Base-by-base conservation (phyloP, 352 stramenopile species). In the Globisporangium takayamanum region DNA sequence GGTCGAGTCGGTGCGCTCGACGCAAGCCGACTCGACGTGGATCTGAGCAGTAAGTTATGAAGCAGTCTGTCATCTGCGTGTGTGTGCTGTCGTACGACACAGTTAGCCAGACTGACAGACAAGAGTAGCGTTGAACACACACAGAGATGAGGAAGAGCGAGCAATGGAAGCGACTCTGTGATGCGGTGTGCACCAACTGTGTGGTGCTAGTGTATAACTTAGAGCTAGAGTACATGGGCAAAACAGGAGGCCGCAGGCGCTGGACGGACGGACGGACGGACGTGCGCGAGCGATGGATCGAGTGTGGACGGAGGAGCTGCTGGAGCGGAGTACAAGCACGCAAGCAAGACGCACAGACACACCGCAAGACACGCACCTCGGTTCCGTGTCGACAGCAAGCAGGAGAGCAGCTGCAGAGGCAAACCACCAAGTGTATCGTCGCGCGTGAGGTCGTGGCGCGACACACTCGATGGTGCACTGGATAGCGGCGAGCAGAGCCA, bases 1-100 rank as follows among this genome's bases (percentile, higher is more conserved):
- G n/a, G 67, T 89, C 28, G 79, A 88, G 52, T 63, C 69, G 0
- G 65, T 63, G 51, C 55, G 53, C 1, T 15, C 33, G 15, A 57
- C 49, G 0, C 63, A 77, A 3, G 50, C 39, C 39, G 59, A 72
- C 50, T 72, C 69, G 25, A 54, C 60, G 48, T 59, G 42, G 42
- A 36, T 41, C 54, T 53, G 10, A 26, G 18, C 5, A n/a, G 5
- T 46, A 47, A 20, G 41, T 18, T 22, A 20, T 22, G 41, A 47
- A 20, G 41, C 41, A 22, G 41, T 22, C 15, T 1, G 12, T n/a
- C 2, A 12, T 12, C 33, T 39, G 5, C 5, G 41, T 0, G 41
- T 20, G 18, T 6, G 39, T 45, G 6, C 10, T n/a, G 39, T 1
- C 16, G 11, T 10, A 45, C 10, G 39, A 45, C 39, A 45, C 2